Evolutionary conservation across 192 early-diverging fungal species (phyloP).

Genomic region (Backusella liffmaniae): DNA sequence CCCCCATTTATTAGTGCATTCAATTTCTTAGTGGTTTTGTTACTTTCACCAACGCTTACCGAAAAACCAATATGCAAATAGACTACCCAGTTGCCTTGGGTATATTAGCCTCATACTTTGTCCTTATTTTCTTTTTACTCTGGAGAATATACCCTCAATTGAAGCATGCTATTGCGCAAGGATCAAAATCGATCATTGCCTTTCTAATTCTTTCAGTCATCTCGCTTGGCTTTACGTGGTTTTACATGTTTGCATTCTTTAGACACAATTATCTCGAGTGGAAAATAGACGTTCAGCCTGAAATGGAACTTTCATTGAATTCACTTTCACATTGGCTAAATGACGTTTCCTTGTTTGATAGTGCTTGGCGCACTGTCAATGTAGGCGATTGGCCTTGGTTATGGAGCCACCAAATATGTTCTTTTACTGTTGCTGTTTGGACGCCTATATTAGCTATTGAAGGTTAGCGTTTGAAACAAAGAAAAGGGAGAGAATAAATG

Average conservation of each 20-base stretch:
- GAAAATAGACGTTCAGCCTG: background rate
- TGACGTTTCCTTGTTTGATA: slow-evolving; percentile 26
- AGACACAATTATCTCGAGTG: slow-evolving; percentile 19
- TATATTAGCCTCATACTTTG: slow-evolving; percentile 30
- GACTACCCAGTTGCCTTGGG: slow-evolving; percentile 25
- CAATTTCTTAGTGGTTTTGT: too few species aligned
- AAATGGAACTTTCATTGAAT: slow-evolving; percentile 7
- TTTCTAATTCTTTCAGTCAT: background rate
- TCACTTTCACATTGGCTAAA: slow-evolving; percentile 26
- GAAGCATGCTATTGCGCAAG: background rate
- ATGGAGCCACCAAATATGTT: slow-evolving; percentile 36
- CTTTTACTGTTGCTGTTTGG: slow-evolving; percentile 33
- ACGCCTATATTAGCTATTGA: slow-evolving; percentile 32
- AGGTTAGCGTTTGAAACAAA: slow-evolving; percentile 5
- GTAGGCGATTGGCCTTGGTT: slow-evolving; percentile 27
- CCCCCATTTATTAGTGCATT: too few species aligned
- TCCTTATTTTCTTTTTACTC: slow-evolving; percentile 21
- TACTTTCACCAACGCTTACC: too few species aligned
- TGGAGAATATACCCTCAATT: slow-evolving; percentile 20
- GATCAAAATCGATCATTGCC: background rate
- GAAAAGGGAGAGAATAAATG: background rate
- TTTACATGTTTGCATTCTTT: slow-evolving; percentile 35
- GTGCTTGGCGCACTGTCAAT: slow-evolving; percentile 30
- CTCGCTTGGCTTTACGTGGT: slow-evolving; percentile 25
- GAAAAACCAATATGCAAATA: background rate